Evolutionary conservation across 371 early-diverging fungal genomes (phyloP), one percentile per base, ranked within the genome.

Genomic region (Rhizopus microsporus): DNA sequence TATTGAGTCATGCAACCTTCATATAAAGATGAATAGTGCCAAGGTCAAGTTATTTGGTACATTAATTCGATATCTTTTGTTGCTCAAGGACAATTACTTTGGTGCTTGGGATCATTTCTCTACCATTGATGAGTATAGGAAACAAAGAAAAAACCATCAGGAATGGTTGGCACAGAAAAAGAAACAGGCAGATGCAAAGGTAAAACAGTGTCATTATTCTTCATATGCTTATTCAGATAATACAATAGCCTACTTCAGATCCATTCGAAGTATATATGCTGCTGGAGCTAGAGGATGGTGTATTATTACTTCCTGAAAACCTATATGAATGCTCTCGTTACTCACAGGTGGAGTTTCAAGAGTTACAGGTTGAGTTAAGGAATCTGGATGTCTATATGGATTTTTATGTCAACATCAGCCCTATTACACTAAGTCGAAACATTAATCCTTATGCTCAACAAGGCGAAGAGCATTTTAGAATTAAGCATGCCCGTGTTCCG

Each of bases 61-160:
- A 39, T 72, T 91, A 13, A 79, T 91, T 29, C 81, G 87, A 7
- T 87, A 89, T 53, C 60, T 92, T 1, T 70, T 93, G n/a, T 81
- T 87, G 13, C 57, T 93, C 8, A 83, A 82, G 45, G 89, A 88
- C 44, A 94, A 94, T 57, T 94, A 92, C 58, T 81, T 88, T 50
- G 94, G 93, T 15, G 75, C 78, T 6, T 83, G 79, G 67, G 67
- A 81, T 5, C 82, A 85, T 57, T 89, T 88, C 67, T 78, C 84
- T 0, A 90, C 88, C 0, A 74, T 87, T 50, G 91, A 90, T 4
- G 92, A 92, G 60, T 94, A 90, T 66, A 81, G 88, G 16, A 58
- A 67, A 46, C 76, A 77, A 12, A 63, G 81, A 39, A 57, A 60
- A 6, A 82, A 88, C 29, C 78, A 74, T 9, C 65, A 65, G 3